phyloP scores from a whole-genome alignment of 2,329 filamentous ascomycete genomes.

The Xylariaceae sp. region DNA sequence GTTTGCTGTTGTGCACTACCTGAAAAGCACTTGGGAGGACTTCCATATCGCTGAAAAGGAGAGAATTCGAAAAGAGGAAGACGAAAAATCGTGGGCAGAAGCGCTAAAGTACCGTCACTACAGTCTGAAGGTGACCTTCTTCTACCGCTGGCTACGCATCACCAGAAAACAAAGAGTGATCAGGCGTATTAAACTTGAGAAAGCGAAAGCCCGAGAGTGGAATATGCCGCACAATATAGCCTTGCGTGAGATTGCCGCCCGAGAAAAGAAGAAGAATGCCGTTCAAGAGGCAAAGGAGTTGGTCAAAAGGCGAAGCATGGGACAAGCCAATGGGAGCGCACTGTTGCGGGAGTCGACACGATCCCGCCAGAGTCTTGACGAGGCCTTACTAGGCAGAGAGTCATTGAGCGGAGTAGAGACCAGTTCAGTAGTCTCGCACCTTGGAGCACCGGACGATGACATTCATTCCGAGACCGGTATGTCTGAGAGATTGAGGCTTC shows the following conservation, averaged over 20 bases:
- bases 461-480: conserved; percentile 10
- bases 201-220: conserved; percentile 46
- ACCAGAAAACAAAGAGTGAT: conserved; percentile 45
- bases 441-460: conserved; percentile 22
- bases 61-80: conserved; percentile 42
- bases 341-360: conserved; percentile 22
- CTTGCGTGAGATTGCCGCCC: conserved; percentile 25
- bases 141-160: conserved; percentile 50
- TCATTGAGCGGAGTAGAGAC: conserved; percentile 28
- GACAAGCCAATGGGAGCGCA: conserved; percentile 17
- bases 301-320: conserved; percentile 21
- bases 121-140: conserved; percentile 49
- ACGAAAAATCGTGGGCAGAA: conserved; percentile 42
- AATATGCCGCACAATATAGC: conserved; percentile 31
- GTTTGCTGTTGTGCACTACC: conserved; percentile 41
- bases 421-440: conserved; percentile 25
- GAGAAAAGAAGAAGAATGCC: conserved; percentile 19
- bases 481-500: conserved; percentile 23
- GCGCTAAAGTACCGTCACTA: conserved; percentile 45
- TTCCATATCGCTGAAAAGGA: conserved; percentile 40
- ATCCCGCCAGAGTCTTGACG: conserved; percentile 25
- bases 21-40: conserved; percentile 39
- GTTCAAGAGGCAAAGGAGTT: conserved; percentile 25
- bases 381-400: conserved; percentile 29
- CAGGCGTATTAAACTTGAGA: conserved; percentile 46